Percentiles rank a stretch among this genome's conserved stretches.
phyloP scores from a whole-genome alignment of 2,329 filamentous ascomycete species.

The Dissoconium aciculare region DNA sequence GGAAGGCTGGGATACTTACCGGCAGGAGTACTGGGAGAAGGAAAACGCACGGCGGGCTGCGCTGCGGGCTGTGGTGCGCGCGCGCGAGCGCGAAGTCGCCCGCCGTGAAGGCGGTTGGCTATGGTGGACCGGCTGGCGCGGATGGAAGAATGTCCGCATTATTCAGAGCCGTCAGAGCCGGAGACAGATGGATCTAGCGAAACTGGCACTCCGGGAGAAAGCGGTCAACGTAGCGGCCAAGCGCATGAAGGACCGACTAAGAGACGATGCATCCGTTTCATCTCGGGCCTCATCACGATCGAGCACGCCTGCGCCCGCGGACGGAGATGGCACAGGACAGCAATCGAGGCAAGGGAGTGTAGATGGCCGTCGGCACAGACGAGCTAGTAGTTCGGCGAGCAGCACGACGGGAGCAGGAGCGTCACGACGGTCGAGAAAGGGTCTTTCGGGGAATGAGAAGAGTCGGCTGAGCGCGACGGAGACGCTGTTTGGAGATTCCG shows the following conservation, averaged over 20 bases:
- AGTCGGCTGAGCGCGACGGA: slow-evolving; percentile 19
- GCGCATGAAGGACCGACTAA: no score
- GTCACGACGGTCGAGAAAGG: slow-evolving; percentile 22
- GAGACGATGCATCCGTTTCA: no score
- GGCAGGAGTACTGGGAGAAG: slow-evolving; percentile 89
- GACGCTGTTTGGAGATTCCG: no score
- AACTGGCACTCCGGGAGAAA: slow-evolving; percentile 17
- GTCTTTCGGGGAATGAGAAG: slow-evolving; percentile 7
- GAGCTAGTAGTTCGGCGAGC: slow-evolving; percentile 31
- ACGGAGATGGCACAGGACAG: no score
- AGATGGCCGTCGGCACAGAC: no score
- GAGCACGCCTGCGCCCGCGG: no score
- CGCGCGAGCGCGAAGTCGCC: slow-evolving; percentile 53
- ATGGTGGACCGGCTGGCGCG: slow-evolving; percentile 71
- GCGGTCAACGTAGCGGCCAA: no score
- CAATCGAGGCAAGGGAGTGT: no score
- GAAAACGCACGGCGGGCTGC: slow-evolving; percentile 79
- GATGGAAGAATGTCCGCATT: slow-evolving; percentile 27
- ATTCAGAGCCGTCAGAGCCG: slow-evolving; percentile 16
- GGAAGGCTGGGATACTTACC: slow-evolving; percentile 92
- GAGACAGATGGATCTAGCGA: slow-evolving; percentile 19
- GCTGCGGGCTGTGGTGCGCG: slow-evolving; percentile 54
- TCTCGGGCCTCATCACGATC: no score
- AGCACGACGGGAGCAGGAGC: slow-evolving; percentile 30
- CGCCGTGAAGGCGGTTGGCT: slow-evolving; percentile 58